Conservation (phyloP, 2,329 filamentous ascomycete species). For the Pseudogymnoascus sp. region DNA sequence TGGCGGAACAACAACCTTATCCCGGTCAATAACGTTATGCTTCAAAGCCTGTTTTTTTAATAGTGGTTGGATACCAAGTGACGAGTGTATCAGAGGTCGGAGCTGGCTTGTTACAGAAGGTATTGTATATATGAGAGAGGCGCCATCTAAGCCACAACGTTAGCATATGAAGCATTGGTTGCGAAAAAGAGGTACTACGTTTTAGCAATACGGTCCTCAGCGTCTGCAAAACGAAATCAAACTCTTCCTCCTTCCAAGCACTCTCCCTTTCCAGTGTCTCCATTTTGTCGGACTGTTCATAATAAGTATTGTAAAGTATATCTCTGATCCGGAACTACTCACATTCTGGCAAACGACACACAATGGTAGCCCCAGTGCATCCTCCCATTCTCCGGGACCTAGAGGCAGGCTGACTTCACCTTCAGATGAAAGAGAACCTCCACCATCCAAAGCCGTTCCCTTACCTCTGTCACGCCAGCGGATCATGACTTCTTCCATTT, state of each 20-base stretch:
- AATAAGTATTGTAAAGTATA: slow-evolving; percentile 18
- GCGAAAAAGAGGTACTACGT: slow-evolving; percentile 44
- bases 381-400: slow-evolving; percentile 88
- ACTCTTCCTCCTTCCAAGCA: slow-evolving; percentile 91
- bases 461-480: slow-evolving; percentile 70
- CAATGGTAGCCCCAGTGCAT: slow-evolving; percentile 75
- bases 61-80: slow-evolving; percentile 75
- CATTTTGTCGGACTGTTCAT: slow-evolving; percentile 33
- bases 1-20: slow-evolving; percentile 87
- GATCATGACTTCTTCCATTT: slow-evolving; percentile 79
- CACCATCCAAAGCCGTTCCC: slow-evolving; percentile 57
- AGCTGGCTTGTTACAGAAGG: slow-evolving; percentile 69
- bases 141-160: slow-evolving; percentile 52
- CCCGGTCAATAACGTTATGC: slow-evolving; percentile 85
- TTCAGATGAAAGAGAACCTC: slow-evolving; percentile 47
- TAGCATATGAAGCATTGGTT: background rate
- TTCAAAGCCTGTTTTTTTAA: slow-evolving; percentile 71
- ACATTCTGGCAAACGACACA: slow-evolving; percentile 96
- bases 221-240: slow-evolving; percentile 91
- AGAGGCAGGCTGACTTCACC: slow-evolving; percentile 65
- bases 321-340: slow-evolving; percentile 26
- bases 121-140: slow-evolving; percentile 77
- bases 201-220: slow-evolving; percentile 82
- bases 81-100: slow-evolving; percentile 73
- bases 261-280: slow-evolving; percentile 82